phyloP scores from a whole-genome alignment of 2,329 filamentous ascomycete genomes.

The Xylaria sp. region DNA sequence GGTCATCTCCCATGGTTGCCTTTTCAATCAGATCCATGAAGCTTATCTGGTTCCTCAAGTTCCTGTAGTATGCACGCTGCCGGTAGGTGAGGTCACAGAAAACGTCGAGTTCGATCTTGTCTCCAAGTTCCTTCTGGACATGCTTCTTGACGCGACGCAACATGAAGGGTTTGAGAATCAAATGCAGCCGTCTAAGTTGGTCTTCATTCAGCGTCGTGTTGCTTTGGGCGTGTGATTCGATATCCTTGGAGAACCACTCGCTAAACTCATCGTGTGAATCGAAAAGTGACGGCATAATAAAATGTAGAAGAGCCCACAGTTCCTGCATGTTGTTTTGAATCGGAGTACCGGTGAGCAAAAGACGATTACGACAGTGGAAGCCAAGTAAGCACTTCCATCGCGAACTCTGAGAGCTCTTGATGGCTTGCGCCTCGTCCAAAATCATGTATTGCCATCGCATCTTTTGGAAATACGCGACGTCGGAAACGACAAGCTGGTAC shows the following conservation, averaged over 20 bases:
- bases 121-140: slow-evolving; percentile 97
- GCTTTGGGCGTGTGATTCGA: slow-evolving; percentile 97
- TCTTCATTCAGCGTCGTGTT: slow-evolving; percentile 99
- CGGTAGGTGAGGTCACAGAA: slow-evolving; percentile 98
- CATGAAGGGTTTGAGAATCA: slow-evolving; percentile 99
- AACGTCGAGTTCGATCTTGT: slow-evolving; percentile 97
- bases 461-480: slow-evolving; percentile 98
- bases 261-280: slow-evolving; percentile 93
- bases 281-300: slow-evolving; percentile 99
- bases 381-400: slow-evolving; percentile 95
- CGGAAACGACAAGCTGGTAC: slow-evolving; percentile 95
- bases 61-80: slow-evolving; percentile 92
- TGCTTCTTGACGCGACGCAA: slow-evolving; percentile 99
- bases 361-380: slow-evolving; percentile 94
- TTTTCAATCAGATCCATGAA: slow-evolving; percentile 99
- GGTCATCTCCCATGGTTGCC: slow-evolving; percentile 91
- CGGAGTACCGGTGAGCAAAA: slow-evolving; percentile 93
- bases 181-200: slow-evolving; percentile 94
- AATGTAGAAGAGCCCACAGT: slow-evolving; percentile 95
- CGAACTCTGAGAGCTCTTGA: slow-evolving; percentile 97
- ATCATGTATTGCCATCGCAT: slow-evolving; percentile 99
- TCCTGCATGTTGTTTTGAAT: slow-evolving; percentile 99
- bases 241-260: slow-evolving; percentile 95
- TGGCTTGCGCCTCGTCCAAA: slow-evolving; percentile 96
- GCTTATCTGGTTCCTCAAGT: slow-evolving; percentile 95